These are phyloP conservation scores for Clathrus columnatus DNA, from an alignment of 768 basidiomycete genomes.

Conservation along the genomic window DNA sequence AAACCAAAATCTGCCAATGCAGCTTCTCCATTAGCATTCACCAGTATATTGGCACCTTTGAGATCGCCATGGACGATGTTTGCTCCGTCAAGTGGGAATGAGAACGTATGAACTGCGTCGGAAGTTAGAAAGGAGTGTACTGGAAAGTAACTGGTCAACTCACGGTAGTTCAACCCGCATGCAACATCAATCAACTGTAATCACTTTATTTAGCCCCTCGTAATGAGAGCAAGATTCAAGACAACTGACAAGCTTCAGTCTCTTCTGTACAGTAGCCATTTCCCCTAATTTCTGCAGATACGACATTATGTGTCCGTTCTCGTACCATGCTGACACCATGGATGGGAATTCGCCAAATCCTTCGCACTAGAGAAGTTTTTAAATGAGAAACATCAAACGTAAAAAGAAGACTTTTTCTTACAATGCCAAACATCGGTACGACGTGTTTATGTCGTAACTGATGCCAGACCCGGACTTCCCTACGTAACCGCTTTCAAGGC, in stretches of 20 bases:
- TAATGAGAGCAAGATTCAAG: neutral
- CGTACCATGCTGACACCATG: slow-evolving; percentile 11
- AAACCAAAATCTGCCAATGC: slow-evolving; percentile 8
- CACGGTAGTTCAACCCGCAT: slow-evolving; percentile 8
- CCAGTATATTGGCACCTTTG: slow-evolving; percentile 10
- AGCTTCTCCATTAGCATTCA: slow-evolving; percentile 9
- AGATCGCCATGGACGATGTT: slow-evolving; percentile 6
- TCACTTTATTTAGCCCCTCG: neutral
- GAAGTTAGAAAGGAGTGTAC: neutral
- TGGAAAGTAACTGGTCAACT: neutral
- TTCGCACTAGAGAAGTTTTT: neutral
- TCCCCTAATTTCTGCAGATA: slow-evolving; percentile 4
- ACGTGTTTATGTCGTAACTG: slow-evolving; percentile 12
- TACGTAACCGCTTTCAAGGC: slow-evolving; percentile 1
- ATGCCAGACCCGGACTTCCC: slow-evolving; percentile 12
- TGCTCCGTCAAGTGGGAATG: neutral
- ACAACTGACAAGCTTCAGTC: slow-evolving; percentile 9
- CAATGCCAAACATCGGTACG: slow-evolving; percentile 8
- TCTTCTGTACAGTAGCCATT: neutral
- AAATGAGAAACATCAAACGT: neutral
- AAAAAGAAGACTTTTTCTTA: neutral
- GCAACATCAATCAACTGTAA: slow-evolving; percentile 11
- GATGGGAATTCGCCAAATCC: slow-evolving; percentile 11
- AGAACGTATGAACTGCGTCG: slow-evolving; percentile 4
- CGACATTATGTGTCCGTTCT: slow-evolving; percentile 3